phyloP scores from a whole-genome alignment of 2,329 filamentous ascomycete genomes.

The Claviceps sorghi region DNA sequence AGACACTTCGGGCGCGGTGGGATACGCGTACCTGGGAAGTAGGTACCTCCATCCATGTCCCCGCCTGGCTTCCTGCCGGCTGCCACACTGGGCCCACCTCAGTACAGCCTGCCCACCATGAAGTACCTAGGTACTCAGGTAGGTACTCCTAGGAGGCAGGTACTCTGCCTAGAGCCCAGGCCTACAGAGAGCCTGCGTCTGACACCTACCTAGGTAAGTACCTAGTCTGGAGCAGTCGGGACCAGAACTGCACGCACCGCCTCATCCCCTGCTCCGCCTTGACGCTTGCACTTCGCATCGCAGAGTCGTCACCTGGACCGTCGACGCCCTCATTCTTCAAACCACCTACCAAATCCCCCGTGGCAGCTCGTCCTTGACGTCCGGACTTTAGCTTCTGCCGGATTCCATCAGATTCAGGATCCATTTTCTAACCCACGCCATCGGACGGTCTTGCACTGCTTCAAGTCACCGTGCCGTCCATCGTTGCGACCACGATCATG shows the following conservation, averaged over 20 bases:
- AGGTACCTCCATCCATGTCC: too few species aligned
- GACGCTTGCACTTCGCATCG: slow-evolving; percentile 3
- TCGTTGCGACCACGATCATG: slow-evolving; percentile 8
- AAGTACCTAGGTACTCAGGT: too few species aligned
- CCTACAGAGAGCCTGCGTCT: too few species aligned
- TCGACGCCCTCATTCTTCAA: slow-evolving; percentile 3
- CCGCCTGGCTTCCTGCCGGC: too few species aligned
- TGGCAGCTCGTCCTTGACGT: background rate
- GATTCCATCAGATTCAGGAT: slow-evolving; percentile 5
- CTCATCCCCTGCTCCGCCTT: slow-evolving; percentile 1
- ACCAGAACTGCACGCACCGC: background rate
- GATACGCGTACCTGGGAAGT: too few species aligned
- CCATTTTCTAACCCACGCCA: background rate
- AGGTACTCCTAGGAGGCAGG: too few species aligned
- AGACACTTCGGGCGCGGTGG: too few species aligned
- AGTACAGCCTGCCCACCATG: too few species aligned
- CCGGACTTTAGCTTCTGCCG: slow-evolving; percentile 2
- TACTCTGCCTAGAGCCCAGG: too few species aligned
- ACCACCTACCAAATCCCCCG: background rate
- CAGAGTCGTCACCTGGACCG: slow-evolving; percentile 3
- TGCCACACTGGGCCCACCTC: too few species aligned
- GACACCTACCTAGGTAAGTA: too few species aligned
- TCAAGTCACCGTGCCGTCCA: background rate
- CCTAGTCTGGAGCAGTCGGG: too few species aligned
- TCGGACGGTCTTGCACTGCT: slow-evolving; percentile 1